Evolutionary conservation across 345 rosid genomes (phyloP), one percentile per base, ranked within the genome.

Genomic region (Punica granatum): DNA sequence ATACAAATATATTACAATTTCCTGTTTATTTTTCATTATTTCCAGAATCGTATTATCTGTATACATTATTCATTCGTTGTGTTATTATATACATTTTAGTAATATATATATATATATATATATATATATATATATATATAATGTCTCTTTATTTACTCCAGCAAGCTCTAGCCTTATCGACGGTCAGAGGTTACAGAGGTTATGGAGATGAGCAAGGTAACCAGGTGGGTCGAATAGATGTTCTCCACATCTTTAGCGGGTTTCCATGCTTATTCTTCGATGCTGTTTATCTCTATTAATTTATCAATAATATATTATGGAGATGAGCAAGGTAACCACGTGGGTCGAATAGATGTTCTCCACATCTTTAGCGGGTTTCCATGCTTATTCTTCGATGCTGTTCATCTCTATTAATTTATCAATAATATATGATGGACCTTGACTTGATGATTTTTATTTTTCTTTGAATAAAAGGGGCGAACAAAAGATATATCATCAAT

Each of bases 201-300:
- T 86, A 86, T 70, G 88, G 88, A 70, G 84, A 76, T 65, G 90
- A 86, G 72, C 88, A 83, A 78, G 90, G 90, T 35, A 77, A 81
- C 80, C 78, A 70, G 87, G 90, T 86, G 19, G 25, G 61, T 26
- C 75, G 5, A 7, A n/a, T 33, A 28, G 3, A 8, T 26, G 61
- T 31, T 37, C 12, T 54, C 10, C 1, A 12, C 7, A 10, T 66
- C 35, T 49, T 19, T 18, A 3, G 0, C 11, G 11, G 33, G 31
- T 26, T 43, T 16, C 10, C 2, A 2, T 41, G 15, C n/a, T n/a
- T n/a, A n/a, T 56, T 39, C 35, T 35, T 34, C 18, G 26, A 37
- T 14, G 28, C 21, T 0, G 21, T 41, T 43, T 7, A 46, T 3
- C 25, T 30, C 28, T 6, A 9, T 0, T 46, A 1, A 1, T 11